Evolutionary conservation across 2,329 filamentous ascomycete genomes (phyloP).

Genomic region (Diaporthe citrichinensis): DNA sequence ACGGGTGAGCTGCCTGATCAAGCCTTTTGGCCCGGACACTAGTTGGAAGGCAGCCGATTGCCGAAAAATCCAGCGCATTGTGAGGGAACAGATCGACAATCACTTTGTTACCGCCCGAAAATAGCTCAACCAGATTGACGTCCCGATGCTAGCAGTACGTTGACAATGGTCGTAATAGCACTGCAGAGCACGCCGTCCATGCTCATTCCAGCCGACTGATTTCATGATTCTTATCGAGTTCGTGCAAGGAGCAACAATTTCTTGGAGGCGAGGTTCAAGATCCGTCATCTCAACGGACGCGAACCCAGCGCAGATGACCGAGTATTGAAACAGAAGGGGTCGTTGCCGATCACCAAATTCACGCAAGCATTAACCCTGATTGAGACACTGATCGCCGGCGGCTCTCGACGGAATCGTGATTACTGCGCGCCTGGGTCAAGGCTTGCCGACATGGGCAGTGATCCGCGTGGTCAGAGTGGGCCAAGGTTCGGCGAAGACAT

Average conservation of each 20-base stretch:
- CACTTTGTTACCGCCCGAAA: constrained; percentile 3
- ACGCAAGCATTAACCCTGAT: constrained; percentile 31
- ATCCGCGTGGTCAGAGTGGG: constrained; percentile 34
- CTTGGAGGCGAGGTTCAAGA: neutral
- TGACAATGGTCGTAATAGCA: neutral
- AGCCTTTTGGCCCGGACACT: constrained; percentile 34
- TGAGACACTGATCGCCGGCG: constrained; percentile 35
- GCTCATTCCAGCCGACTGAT: neutral
- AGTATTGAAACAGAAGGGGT: constrained; percentile 32
- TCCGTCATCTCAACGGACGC: constrained; percentile 6
- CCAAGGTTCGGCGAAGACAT: constrained; percentile 28
- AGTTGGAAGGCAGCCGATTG: constrained; percentile 40
- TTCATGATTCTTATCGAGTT: neutral
- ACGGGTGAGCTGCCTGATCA: constrained; percentile 39
- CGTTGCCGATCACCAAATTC: constrained; percentile 32
- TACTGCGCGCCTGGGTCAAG: constrained; percentile 29
- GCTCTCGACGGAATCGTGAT: constrained; percentile 38
- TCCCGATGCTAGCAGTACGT: neutral
- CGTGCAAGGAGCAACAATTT: neutral
- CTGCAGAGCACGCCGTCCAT: neutral
- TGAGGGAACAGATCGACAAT: constrained; percentile 2
- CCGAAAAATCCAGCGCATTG: constrained; percentile 36
- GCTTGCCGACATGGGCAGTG: constrained; percentile 34
- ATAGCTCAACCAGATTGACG: neutral
- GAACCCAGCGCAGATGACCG: constrained; percentile 31